Percentiles rank a stretch among this genome's conserved stretches.
These are phyloP conservation scores for Psilocybe cubensis DNA, from an alignment of 768 basidiomycete genomes.

Conservation along the genomic window DNA sequence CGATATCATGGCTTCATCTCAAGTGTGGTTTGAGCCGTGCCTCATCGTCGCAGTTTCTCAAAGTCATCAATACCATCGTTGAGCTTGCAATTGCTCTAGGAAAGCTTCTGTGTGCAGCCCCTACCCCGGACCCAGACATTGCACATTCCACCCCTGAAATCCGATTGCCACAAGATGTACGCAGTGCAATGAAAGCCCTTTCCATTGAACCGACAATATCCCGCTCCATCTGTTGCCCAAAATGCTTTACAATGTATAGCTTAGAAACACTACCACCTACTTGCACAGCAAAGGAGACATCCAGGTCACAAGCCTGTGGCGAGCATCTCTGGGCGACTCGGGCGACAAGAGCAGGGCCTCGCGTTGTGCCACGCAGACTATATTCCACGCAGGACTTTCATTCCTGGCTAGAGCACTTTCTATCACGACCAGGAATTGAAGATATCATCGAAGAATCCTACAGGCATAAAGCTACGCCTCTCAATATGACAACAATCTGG, in stretches of 20 bases:
- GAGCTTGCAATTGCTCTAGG: too few species aligned
- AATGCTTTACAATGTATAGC: conserved; percentile 14
- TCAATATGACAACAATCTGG: conserved; percentile 17
- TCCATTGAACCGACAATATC: conserved; percentile 18
- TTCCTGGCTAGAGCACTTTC: conserved; percentile 23
- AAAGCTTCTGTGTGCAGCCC: too few species aligned
- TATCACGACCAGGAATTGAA: conserved; percentile 24
- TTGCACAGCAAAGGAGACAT: conserved; percentile 13
- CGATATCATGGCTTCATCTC: too few species aligned
- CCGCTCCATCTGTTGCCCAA: conserved; percentile 21
- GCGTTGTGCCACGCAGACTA: conserved; percentile 11
- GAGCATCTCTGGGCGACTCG: conserved; percentile 11
- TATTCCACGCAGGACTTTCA: conserved; percentile 22
- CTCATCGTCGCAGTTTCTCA: too few species aligned
- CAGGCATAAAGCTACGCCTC: conserved; percentile 10
- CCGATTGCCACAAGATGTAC: conserved; percentile 11
- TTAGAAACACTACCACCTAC: conserved; percentile 2
- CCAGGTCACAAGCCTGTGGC: conserved; percentile 11
- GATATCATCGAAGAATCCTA: conserved; percentile 24
- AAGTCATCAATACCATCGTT: too few species aligned
- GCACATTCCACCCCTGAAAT: background rate
- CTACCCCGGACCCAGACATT: background rate
- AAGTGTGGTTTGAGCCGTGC: too few species aligned
- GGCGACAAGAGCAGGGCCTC: conserved; percentile 7
- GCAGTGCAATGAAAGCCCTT: conserved; percentile 13